Evolutionary conservation across 257 asterid genomes (phyloP).

Genomic region (Solanum dulcamara): DNA sequence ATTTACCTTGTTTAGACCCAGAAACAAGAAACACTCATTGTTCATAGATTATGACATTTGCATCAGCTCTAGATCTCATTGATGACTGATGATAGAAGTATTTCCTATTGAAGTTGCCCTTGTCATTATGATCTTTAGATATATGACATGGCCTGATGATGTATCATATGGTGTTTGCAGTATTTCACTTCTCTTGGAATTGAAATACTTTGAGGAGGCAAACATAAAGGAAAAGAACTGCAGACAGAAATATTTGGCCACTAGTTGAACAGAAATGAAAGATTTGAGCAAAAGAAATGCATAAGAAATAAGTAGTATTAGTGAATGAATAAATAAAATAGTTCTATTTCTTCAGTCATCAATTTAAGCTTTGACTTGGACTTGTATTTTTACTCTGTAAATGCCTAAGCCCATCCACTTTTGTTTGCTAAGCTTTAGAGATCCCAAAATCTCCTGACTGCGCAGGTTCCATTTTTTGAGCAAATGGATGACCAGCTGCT

Average conservation of each 20-base stretch:
- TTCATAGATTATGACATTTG: not conserved
- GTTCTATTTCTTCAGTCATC: not conserved
- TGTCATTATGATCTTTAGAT: not conserved
- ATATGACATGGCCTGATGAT: not conserved
- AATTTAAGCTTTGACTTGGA: not conserved
- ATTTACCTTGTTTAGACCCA: not conserved
- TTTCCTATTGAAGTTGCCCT: not conserved
- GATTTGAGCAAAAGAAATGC: not conserved
- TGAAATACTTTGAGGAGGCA: not conserved
- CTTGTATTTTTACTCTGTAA: not conserved
- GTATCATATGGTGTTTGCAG: not conserved
- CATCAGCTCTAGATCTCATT: not conserved
- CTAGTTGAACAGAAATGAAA: not conserved
- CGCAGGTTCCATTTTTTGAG: constrained; percentile 82
- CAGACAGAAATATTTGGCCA: not conserved
- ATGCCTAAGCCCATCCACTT: not conserved
- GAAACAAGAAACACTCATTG: not conserved
- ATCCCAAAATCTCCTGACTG: not conserved
- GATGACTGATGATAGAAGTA: not conserved
- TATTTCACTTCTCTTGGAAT: not conserved
- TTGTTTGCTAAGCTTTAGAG: not conserved
- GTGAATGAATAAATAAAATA: not conserved
- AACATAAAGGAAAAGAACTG: not conserved
- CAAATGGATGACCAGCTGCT: constrained; percentile 90
- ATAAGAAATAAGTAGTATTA: not conserved